Conservation (phyloP, 148 eudicot species). For the Arbutus unedo region DNA sequence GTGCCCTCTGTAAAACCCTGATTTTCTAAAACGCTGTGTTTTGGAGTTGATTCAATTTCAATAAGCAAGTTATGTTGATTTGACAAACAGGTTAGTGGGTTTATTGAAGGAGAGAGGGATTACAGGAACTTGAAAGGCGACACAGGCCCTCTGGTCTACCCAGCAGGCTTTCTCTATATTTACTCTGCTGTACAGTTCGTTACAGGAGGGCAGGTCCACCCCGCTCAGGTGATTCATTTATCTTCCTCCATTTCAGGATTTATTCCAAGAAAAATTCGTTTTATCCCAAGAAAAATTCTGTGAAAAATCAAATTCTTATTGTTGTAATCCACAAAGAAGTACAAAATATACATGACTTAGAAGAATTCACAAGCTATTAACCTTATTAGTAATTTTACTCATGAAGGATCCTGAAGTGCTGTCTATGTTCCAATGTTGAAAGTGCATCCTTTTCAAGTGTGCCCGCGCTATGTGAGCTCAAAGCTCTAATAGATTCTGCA, state of each 20-base stretch:
- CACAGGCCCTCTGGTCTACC: constrained; percentile 97
- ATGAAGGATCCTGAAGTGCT: too few species aligned
- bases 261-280: neutral
- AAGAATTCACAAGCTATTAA: neutral
- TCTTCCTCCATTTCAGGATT: neutral
- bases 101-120: constrained; percentile 84
- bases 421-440: too few species aligned
- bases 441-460: too few species aligned
- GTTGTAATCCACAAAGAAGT: neutral
- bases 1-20: constrained; percentile 5
- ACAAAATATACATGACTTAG: neutral
- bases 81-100: constrained; percentile 62
- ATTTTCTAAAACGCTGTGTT: neutral
- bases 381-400: too few species aligned
- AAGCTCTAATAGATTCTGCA: too few species aligned
- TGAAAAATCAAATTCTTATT: neutral
- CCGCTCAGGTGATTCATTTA: constrained; percentile 66
- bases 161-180: constrained; percentile 90
- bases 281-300: too few species aligned
- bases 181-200: constrained; percentile 78
- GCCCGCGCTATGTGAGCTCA: too few species aligned
- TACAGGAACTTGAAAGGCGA: constrained; percentile 85
- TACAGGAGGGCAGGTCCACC: constrained; percentile 73
- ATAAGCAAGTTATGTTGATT: neutral
- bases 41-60: neutral